Conservation (phyloP, 129 eudicot species). For the Daucus carota region DNA sequence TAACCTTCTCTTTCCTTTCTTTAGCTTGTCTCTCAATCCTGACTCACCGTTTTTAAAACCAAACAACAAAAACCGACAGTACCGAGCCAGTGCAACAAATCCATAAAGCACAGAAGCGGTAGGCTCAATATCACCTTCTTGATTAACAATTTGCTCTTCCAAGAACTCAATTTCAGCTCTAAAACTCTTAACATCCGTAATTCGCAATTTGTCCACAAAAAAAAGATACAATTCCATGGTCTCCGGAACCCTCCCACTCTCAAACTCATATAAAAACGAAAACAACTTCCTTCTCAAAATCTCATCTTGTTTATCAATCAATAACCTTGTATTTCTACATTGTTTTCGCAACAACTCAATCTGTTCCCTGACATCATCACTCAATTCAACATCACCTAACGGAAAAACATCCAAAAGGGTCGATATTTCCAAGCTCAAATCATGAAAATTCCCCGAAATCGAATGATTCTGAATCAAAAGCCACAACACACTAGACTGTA, state of each 20-base stretch:
- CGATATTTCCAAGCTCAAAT: conserved; percentile 53
- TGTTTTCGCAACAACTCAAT: conserved; percentile 50
- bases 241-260: conserved; percentile 32
- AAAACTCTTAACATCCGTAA: conserved; percentile 38
- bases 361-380: conserved; percentile 61
- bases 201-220: conserved; percentile 43
- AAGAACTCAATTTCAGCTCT: conserved; percentile 64
- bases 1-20: conserved; percentile 32
- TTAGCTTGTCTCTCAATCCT: conserved; percentile 23
- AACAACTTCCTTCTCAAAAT: conserved; percentile 32
- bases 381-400: conserved; percentile 25
- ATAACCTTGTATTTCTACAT: conserved; percentile 30
- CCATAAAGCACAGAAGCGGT: conserved; percentile 44
- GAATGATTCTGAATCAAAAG: conserved; percentile 59
- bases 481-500: conserved; percentile 64
- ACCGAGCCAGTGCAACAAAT: conserved; percentile 56
- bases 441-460: conserved; percentile 77
- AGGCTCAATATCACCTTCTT: conserved; percentile 74
- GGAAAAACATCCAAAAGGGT: conserved; percentile 85
- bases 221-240: conserved; percentile 22
- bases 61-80: conserved; percentile 58
- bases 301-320: conserved; percentile 52
- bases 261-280: conserved; percentile 46
- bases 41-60: conserved; percentile 60
- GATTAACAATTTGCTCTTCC: conserved; percentile 68